Conservation (phyloP, 2,329 filamentous ascomycete genomes). For the Tolypocladium album region DNA sequence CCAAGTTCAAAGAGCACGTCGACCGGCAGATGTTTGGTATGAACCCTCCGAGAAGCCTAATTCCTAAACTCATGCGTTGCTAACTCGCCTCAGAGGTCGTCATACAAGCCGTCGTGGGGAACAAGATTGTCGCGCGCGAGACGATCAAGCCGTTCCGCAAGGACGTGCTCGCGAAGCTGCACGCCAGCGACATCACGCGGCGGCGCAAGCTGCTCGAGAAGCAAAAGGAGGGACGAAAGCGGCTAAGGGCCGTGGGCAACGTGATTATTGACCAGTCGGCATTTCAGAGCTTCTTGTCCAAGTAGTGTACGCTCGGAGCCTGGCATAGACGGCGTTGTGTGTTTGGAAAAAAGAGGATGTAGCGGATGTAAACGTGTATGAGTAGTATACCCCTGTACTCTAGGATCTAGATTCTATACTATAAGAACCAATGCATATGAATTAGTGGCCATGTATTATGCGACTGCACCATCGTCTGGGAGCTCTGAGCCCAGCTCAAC, state of each 20-base stretch:
- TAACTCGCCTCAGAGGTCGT: conserved; percentile 55
- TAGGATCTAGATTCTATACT: background rate
- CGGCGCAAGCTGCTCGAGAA: conserved; percentile 85
- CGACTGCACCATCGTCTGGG: conserved; percentile 17
- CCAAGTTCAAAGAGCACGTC: conserved; percentile 94
- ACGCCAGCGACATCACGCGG: conserved; percentile 77
- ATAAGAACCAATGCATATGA: background rate
- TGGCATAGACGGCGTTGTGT: background rate
- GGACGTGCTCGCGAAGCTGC: conserved; percentile 85
- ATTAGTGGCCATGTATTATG: background rate
- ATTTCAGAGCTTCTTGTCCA: conserved; percentile 88
- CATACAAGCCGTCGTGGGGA: conserved; percentile 82
- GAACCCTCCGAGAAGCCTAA: conserved; percentile 4
- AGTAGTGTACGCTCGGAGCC: conserved; percentile 30
- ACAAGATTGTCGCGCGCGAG: conserved; percentile 76
- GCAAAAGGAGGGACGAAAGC: conserved; percentile 92
- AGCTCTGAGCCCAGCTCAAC: conserved; percentile 28
- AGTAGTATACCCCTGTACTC: background rate
- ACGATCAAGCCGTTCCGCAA: conserved; percentile 96
- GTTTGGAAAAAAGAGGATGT: background rate
- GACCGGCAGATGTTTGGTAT: conserved; percentile 81
- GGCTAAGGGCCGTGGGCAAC: conserved; percentile 72
- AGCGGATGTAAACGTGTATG: background rate
- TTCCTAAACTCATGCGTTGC: background rate
- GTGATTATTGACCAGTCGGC: conserved; percentile 94